Conservation (phyloP, 164 flowering plant genomes). For the Magnolia changhungtana region DNA sequence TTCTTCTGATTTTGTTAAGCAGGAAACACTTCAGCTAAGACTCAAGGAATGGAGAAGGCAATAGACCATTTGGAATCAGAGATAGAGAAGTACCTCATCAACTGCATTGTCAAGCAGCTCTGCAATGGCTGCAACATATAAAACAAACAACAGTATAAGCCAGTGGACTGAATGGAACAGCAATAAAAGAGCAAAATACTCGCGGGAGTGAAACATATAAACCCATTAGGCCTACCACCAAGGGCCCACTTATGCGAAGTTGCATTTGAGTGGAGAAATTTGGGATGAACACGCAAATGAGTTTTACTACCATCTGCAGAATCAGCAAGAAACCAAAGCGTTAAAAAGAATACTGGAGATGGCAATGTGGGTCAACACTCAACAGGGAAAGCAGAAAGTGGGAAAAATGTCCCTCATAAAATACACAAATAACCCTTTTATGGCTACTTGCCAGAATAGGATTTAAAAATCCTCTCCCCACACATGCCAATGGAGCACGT, state of each 20-base stretch:
- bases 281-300: slow-evolving; percentile 82
- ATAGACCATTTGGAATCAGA: too few species aligned
- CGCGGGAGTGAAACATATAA: neutral
- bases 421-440: neutral
- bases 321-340: neutral
- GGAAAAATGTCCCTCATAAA: neutral
- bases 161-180: neutral
- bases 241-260: slow-evolving; percentile 97
- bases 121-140: slow-evolving; percentile 65
- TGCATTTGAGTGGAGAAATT: slow-evolving; percentile 93
- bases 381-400: neutral
- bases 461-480: neutral
- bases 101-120: slow-evolving; percentile 94
- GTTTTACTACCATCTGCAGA: slow-evolving; percentile 56
- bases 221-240: slow-evolving; percentile 54
- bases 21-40: too few species aligned
- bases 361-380: too few species aligned
- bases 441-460: neutral
- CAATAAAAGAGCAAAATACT: neutral
- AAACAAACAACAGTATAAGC: slow-evolving; percentile 4
- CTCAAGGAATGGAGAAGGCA: too few species aligned
- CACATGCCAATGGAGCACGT: neutral
- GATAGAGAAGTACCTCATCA: slow-evolving; percentile 64
- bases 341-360: neutral
- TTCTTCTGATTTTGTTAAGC: too few species aligned